These are phyloP conservation scores for Alopecurus myosuroides DNA, from an alignment of 176 grass and related monocot species.

Conservation along the genomic window DNA sequence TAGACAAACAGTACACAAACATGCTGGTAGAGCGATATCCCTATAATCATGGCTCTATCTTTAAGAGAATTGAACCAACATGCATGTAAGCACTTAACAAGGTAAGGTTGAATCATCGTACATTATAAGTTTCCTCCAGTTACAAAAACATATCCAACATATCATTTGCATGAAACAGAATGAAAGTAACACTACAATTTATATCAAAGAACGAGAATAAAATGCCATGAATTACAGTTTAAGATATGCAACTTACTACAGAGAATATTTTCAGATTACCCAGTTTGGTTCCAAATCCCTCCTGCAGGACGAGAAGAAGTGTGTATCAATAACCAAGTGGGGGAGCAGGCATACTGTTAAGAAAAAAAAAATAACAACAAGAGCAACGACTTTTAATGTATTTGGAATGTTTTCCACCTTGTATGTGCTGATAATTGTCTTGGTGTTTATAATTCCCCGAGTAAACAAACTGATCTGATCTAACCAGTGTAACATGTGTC, in stretches of 20 bases:
- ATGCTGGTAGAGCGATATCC: background rate
- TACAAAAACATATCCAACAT: background rate
- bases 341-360: background rate
- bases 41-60: background rate
- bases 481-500: background rate
- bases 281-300: constrained; percentile 19
- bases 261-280: constrained; percentile 38
- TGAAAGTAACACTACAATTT: background rate
- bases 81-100: background rate
- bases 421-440: background rate
- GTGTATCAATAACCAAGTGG: background rate
- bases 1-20: too few relatives aligned
- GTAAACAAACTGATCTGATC: background rate
- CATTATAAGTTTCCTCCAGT: too few relatives aligned
- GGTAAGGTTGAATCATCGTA: background rate
- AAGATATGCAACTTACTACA: background rate
- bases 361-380: background rate
- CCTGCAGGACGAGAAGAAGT: constrained; percentile 5
- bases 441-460: background rate
- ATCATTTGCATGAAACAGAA: background rate
- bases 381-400: background rate
- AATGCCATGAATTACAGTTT: background rate
- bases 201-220: background rate
- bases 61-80: background rate
- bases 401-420: background rate